These are phyloP conservation scores for Candida tibetensis DNA, from an alignment of 805 yeast genomes.

Conservation along the genomic window DNA sequence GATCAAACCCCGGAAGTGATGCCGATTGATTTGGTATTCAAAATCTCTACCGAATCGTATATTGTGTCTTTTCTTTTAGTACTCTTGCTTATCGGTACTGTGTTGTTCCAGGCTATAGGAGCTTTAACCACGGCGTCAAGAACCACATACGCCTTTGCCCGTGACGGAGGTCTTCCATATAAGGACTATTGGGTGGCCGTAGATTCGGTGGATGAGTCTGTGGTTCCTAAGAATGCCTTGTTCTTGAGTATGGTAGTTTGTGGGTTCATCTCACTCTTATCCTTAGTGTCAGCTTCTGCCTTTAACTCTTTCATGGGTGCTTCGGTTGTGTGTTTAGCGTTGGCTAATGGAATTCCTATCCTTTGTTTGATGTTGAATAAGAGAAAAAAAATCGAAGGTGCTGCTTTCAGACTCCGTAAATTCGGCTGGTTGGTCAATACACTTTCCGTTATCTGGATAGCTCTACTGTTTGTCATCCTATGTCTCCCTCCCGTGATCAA, in stretches of 20 bases:
- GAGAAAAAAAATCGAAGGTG: slow-evolving; percentile 60
- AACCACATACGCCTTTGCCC: slow-evolving; percentile 76
- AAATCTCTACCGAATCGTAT: slow-evolving; percentile 64
- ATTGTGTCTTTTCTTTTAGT: slow-evolving; percentile 68
- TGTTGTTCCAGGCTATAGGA: slow-evolving; percentile 74
- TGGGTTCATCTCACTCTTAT: slow-evolving; percentile 57
- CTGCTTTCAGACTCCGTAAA: slow-evolving; percentile 60
- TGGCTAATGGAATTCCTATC: slow-evolving; percentile 77
- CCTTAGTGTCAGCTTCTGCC: slow-evolving; percentile 68
- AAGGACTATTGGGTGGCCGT: slow-evolving; percentile 64
- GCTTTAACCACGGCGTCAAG: slow-evolving; percentile 79
- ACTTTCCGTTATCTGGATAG: slow-evolving; percentile 58
- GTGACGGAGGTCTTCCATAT: slow-evolving; percentile 78
- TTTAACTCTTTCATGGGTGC: slow-evolving; percentile 84
- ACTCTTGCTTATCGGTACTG: slow-evolving; percentile 63
- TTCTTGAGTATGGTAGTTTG: slow-evolving; percentile 62
- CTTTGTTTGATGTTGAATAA: slow-evolving; percentile 57
- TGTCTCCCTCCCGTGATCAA: slow-evolving; percentile 67
- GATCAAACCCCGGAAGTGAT: slow-evolving; percentile 62
- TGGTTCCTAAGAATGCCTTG: slow-evolving; percentile 70
- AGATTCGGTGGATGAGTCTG: slow-evolving; percentile 51
- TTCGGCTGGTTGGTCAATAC: slow-evolving; percentile 65
- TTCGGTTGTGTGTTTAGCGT: slow-evolving; percentile 69
- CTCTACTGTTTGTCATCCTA: slow-evolving; percentile 56
- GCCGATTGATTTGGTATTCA: slow-evolving; percentile 78